These are phyloP conservation scores for Quercus lobata DNA, from an alignment of 331 rosid species.

Conservation along the genomic window DNA sequence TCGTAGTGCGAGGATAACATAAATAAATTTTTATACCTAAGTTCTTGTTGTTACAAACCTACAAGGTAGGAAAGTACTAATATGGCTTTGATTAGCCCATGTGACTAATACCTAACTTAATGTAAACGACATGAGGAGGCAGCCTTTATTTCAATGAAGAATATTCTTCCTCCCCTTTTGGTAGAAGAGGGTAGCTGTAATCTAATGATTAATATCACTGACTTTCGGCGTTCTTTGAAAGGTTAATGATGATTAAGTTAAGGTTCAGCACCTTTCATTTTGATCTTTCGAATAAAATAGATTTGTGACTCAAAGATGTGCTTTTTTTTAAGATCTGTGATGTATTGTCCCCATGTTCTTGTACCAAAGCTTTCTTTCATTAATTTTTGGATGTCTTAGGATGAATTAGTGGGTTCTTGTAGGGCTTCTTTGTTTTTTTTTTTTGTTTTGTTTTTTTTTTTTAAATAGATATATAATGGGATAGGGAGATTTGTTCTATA, in stretches of 20 bases:
- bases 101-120: neutral
- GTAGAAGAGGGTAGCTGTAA: neutral
- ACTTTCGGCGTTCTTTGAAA: neutral
- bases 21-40: too few relatives aligned
- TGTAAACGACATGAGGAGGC: neutral
- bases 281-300: neutral
- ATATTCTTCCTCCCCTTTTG: neutral
- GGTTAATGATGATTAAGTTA: neutral
- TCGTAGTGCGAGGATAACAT: too few relatives aligned
- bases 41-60: too few relatives aligned
- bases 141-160: neutral
- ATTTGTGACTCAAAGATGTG: neutral
- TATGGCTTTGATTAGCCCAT: neutral
- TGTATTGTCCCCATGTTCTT: neutral
- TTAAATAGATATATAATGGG: too few relatives aligned
- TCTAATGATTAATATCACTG: neutral
- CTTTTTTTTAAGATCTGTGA: neutral
- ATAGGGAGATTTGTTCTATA: too few relatives aligned
- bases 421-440: too few relatives aligned
- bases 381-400: neutral
- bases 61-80: neutral
- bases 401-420: neutral
- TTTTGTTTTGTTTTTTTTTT: too few relatives aligned
- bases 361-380: neutral
- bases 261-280: neutral